These are phyloP conservation scores for Kitagawia praeruptora DNA, from an alignment of 129 eudicot genomes.

Conservation along the genomic window DNA sequence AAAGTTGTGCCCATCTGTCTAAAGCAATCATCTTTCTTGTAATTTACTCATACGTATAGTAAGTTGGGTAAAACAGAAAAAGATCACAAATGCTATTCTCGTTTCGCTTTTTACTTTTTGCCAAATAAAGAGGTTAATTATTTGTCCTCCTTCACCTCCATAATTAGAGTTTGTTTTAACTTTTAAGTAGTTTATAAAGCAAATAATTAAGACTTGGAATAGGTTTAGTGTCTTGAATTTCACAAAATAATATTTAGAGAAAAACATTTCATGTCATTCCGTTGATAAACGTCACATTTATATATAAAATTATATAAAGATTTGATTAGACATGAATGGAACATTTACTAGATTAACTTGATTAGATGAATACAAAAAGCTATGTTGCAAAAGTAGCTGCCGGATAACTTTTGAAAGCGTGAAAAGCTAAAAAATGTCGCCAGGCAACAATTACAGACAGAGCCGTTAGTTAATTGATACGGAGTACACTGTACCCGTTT, in stretches of 20 bases:
- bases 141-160: neutral
- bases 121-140: neutral
- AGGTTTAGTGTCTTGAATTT: too few relatives aligned
- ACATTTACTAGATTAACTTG: too few relatives aligned
- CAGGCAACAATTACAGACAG: neutral
- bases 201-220: too few relatives aligned
- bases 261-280: too few relatives aligned
- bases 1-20: neutral
- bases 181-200: too few relatives aligned
- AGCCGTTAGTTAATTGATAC: neutral
- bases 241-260: too few relatives aligned
- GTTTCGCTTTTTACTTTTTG: neutral
- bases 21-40: neutral
- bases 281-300: too few relatives aligned
- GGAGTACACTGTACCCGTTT: too few relatives aligned
- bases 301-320: too few relatives aligned
- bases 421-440: neutral
- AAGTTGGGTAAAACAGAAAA: neutral
- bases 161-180: too few relatives aligned
- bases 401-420: neutral
- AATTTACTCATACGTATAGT: neutral
- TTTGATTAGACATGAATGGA: too few relatives aligned
- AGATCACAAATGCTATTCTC: neutral
- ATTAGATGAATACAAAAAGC: neutral
- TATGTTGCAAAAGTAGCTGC: neutral